phyloP scores from a whole-genome alignment of 441 rosid species.

The Croton laevigatus region DNA sequence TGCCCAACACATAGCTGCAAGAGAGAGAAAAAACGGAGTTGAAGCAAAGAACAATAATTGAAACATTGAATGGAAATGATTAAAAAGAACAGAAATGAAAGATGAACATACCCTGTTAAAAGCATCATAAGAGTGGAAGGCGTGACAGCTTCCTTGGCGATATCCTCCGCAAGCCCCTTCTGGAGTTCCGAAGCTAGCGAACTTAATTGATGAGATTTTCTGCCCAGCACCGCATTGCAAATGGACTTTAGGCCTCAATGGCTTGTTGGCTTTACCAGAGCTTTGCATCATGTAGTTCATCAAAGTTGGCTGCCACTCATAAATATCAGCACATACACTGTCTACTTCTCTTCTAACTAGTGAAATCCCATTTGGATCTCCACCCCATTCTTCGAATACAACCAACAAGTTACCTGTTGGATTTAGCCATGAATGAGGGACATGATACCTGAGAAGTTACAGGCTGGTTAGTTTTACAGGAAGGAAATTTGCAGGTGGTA shows the following conservation, averaged over 20 bases:
- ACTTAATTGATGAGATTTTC: constrained; percentile 72
- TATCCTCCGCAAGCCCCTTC: constrained; percentile 88
- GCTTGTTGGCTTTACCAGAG: constrained; percentile 77
- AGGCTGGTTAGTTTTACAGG: constrained; percentile 2
- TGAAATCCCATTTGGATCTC: constrained; percentile 81
- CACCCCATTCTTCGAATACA: constrained; percentile 98
- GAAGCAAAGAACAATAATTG: not conserved
- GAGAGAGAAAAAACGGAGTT: not conserved
- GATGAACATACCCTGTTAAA: constrained; percentile 63
- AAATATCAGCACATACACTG: constrained; percentile 78
- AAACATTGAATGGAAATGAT: not conserved
- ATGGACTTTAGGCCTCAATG: constrained; percentile 85
- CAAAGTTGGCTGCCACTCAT: constrained; percentile 93
- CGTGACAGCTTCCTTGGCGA: constrained; percentile 80
- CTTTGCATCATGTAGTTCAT: constrained; percentile 79
- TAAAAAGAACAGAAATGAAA: constrained; percentile 11
- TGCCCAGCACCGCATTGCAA: constrained; percentile 80
- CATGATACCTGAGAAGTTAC: constrained; percentile 66
- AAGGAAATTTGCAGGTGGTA: not conserved
- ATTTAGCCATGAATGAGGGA: constrained; percentile 88
- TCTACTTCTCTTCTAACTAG: constrained; percentile 81
- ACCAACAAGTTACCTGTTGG: constrained; percentile 86
- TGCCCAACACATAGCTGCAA: constrained; percentile 90
- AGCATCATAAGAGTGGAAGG: constrained; percentile 88
- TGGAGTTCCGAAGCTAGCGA: constrained; percentile 95